Base-by-base conservation (phyloP, 768 basidiomycete genomes). In the Hortiboletus flavorubellus region DNA sequence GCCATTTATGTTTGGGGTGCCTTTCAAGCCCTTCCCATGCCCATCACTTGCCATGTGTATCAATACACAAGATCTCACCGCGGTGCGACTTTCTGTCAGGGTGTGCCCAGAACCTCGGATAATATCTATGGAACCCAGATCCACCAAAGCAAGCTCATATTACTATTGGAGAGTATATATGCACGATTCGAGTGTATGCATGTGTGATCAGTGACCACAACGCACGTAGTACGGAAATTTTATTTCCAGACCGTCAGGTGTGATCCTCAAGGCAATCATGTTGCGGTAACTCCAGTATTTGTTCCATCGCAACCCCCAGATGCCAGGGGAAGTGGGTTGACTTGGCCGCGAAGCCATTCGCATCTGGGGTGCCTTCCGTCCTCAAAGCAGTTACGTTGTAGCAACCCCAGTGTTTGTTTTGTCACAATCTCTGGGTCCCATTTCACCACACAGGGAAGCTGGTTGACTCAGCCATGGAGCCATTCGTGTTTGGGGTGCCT, bases 371-470 rank as follows among this genome's bases (percentile, higher is more conserved):
- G 16, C 52, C 64, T 65, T 68, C 66, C 62, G 58, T 56, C 69
- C 69, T 70, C 71, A n/a, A 70, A 70, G 69, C 60, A 61, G 58
- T 64, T 63, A 60, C 68, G 60, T 70, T 72, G 69, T 60, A 5
- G 26, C 4, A 10, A 38, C 49, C 46, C 55, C 42, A 21, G 55
- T 53, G 31, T 49, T 59, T 54, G 41, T 51, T 39, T 26, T 37
- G 33, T 64, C 65, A 64, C 62, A 49, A 49, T 55, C 54, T 67
- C 52, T 30, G 49, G 10, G 29, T 31, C 43, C 34, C 47, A 45
- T 54, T 46, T 59, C 60, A 56, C 58, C 33, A 55, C 37, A 50
- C 52, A 5, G 30, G 48, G 45, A 64, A 46, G 23, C 37, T 54
- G n/a, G 43, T n/a, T 51, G 46, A 41, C 55, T 55, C 52, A 54